Evolutionary conservation across 495 filamentous ascomycete genomes (phyloP).

Genomic region (Penicillium ucsense): DNA sequence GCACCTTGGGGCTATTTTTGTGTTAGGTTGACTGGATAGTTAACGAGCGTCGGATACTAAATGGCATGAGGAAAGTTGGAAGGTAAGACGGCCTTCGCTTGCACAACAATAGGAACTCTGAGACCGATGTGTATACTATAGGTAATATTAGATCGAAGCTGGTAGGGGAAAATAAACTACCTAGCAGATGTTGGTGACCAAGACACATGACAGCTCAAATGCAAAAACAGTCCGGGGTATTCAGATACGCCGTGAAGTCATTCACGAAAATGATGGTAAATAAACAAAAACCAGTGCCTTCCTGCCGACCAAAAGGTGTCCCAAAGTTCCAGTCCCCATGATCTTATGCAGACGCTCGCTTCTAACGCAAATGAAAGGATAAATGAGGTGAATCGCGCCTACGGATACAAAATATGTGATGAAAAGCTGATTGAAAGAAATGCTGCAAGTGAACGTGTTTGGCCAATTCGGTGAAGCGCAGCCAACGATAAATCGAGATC

Average conservation of each 20-base stretch:
- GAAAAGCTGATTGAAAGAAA: background rate
- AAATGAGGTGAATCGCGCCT: conserved; percentile 1
- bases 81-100: background rate
- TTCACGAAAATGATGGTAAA: background rate
- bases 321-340: conserved; percentile 7
- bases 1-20: conserved; percentile 8
- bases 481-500: no score
- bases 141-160: no score
- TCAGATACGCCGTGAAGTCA: background rate
- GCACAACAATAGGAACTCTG: no score
- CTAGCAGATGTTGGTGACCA: no score
- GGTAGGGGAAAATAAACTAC: no score
- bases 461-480: no score
- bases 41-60: background rate
- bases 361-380: conserved; percentile 9
- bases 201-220: background rate
- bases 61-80: background rate
- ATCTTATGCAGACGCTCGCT: conserved; percentile 16
- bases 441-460: background rate
- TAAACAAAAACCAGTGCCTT: background rate
- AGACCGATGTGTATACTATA: no score
- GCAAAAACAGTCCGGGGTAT: background rate
- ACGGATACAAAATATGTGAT: conserved; percentile 15
- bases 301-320: conserved; percentile 5
- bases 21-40: conserved; percentile 4